These are phyloP conservation scores for Candida easanensis DNA, from an alignment of 805 yeast genomes.

Conservation along the genomic window DNA sequence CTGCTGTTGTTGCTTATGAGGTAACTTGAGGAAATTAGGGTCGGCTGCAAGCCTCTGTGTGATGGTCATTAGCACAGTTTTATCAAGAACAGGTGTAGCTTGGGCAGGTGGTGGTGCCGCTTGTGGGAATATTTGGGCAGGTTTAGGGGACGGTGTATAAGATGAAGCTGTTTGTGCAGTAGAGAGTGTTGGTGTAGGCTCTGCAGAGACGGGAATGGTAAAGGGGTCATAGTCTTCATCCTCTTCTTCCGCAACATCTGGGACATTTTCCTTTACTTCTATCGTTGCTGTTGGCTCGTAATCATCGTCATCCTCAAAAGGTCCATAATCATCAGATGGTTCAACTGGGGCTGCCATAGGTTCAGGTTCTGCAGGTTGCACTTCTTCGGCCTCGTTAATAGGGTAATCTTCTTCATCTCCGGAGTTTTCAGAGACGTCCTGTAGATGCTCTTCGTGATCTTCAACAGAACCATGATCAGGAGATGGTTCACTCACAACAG, in stretches of 20 bases:
- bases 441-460: too few species aligned
- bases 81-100: conserved; percentile 4
- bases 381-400: too few species aligned
- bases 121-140: conserved; percentile 7
- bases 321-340: too few species aligned
- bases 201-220: not conserved
- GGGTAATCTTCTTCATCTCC: too few species aligned
- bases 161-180: too few species aligned
- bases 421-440: too few species aligned
- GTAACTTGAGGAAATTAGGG: conserved; percentile 32
- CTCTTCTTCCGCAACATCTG: not conserved
- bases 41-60: conserved; percentile 30
- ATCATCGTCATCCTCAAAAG: conserved; percentile 14
- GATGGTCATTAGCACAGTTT: conserved; percentile 5
- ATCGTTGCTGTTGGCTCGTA: conserved; percentile 16
- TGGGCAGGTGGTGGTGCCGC: not conserved
- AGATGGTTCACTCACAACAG: too few species aligned
- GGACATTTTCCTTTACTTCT: conserved; percentile 6
- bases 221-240: not conserved
- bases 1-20: conserved; percentile 35
- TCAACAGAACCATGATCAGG: too few species aligned
- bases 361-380: too few species aligned
- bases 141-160: too few species aligned
- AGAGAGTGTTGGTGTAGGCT: not conserved
- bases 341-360: too few species aligned